These are phyloP conservation scores for Colletotrichum sp. DNA, from an alignment of 2,329 filamentous ascomycete genomes.

Conservation along the genomic window DNA sequence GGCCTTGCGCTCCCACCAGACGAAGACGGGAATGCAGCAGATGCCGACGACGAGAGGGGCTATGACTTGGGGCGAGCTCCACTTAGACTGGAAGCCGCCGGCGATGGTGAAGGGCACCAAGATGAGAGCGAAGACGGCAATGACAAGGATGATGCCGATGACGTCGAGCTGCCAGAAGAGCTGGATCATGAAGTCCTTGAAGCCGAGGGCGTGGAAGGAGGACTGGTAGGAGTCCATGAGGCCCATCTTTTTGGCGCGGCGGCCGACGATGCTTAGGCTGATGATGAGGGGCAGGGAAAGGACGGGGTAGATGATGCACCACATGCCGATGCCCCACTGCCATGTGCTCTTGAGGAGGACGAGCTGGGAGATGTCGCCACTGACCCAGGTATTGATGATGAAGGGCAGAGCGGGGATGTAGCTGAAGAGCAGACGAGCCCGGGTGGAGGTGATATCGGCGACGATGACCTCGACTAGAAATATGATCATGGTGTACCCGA, in stretches of 20 bases:
- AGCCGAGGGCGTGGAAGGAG: slow-evolving; percentile 34
- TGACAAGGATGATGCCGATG: slow-evolving; percentile 48
- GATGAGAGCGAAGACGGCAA: slow-evolving; percentile 51
- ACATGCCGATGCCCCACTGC: slow-evolving; percentile 71
- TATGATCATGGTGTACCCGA: slow-evolving; percentile 67
- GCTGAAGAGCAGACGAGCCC: slow-evolving; percentile 67
- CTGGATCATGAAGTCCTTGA: slow-evolving; percentile 36
- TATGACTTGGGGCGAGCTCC: slow-evolving; percentile 43
- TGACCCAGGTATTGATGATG: slow-evolving; percentile 70
- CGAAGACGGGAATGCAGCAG: slow-evolving; percentile 54
- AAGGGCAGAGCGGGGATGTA: slow-evolving; percentile 66
- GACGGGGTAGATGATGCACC: slow-evolving; percentile 65
- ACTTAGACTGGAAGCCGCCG: slow-evolving; percentile 40
- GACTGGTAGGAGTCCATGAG: slow-evolving; percentile 42
- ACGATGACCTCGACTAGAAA: slow-evolving; percentile 69
- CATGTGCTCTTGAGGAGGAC: slow-evolving; percentile 57
- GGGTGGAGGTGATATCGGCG: slow-evolving; percentile 67
- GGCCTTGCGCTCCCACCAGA: slow-evolving; percentile 52
- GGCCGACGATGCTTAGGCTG: slow-evolving; percentile 53
- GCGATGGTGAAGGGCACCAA: slow-evolving; percentile 51
- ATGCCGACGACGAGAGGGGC: slow-evolving; percentile 50
- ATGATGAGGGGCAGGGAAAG: slow-evolving; percentile 57
- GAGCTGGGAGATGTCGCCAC: slow-evolving; percentile 57
- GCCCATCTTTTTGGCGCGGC: slow-evolving; percentile 57
- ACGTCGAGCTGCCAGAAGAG: slow-evolving; percentile 53